Base-by-base conservation (phyloP, 768 basidiomycete genomes). In the Lentinula detonsa region DNA sequence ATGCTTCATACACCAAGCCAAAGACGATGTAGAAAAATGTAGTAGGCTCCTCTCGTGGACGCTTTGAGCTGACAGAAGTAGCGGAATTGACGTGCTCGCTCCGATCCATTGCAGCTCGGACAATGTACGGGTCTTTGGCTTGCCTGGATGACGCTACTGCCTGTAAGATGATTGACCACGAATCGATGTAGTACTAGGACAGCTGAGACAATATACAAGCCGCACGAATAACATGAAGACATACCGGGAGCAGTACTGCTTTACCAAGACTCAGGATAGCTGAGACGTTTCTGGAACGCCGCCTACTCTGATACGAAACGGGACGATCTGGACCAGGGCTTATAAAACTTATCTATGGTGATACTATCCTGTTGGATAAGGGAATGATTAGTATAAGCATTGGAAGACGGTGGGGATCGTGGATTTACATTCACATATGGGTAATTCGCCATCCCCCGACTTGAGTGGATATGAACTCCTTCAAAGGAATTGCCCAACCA, bases 1-100 rank as follows among this genome's bases (percentile, higher is more conserved):
- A 76, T 0, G 91, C 87, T 70, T 98, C 96, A 65, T 90, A 99
- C 0, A 96, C 87, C n/a, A 98, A 82, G 10, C 96, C 95, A 69
- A 96, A 98, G 4, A 97, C 70, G 10, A 92, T 82, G 74, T 88
- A 94, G 75, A 98, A 99, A 73, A 91, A 86, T 10, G 85, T 80
- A 0, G 88, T 81, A 2, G 93, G 91, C 61, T 93, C 90, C 13
- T 79, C 75, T 4, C 80, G 73, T 6, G 67, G 66, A 5, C 68
- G 71, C 1, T 68, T 64, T 3, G 70, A 62, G 0, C 72, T 97
- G 21, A 21, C 21, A 40, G 68, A 62, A 1, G 71, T 65, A n/a
- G 66, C 66, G 23, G 35, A 3, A 33, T 71, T 65, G 7, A 61
- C 63, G 8, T 65, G 46, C 66, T 87, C 86, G 65, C 80, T 78